Percentiles rank a stretch among this genome's conserved stretches.
Evolutionary conservation across 83 land plant species (phyloP).

Genomic region (Thuja plicata): DNA sequence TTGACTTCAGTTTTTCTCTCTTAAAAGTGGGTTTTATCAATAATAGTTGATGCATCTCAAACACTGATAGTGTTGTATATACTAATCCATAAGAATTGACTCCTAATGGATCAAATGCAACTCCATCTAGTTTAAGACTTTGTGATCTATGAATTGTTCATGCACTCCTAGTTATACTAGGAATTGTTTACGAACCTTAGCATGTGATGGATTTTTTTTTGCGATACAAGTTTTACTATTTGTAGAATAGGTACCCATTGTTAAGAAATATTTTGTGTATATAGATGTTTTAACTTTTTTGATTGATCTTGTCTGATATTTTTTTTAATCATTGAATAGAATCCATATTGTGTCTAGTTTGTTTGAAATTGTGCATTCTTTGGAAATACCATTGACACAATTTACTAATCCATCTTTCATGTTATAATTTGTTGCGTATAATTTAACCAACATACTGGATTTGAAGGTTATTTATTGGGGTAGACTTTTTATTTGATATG

Average conservation of each 20-base stretch:
- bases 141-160: background rate
- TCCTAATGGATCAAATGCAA: background rate
- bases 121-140: background rate
- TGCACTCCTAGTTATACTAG: background rate
- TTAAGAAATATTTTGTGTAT: no score
- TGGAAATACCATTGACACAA: background rate
- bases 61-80: background rate
- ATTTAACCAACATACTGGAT: background rate
- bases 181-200: no score
- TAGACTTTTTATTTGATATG: no score
- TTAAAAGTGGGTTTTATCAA: no score
- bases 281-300: no score
- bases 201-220: no score
- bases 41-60: no score
- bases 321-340: background rate
- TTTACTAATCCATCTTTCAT: background rate
- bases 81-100: background rate
- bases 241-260: no score
- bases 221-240: no score
- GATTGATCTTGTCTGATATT: background rate
- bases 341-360: background rate
- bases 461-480: background rate
- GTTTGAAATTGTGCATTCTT: background rate
- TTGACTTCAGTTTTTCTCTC: no score
- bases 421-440: background rate